These are phyloP conservation scores for Cladophialophora psammophila DNA, from an alignment of 2,329 filamentous ascomycete genomes.

Conservation along the genomic window DNA sequence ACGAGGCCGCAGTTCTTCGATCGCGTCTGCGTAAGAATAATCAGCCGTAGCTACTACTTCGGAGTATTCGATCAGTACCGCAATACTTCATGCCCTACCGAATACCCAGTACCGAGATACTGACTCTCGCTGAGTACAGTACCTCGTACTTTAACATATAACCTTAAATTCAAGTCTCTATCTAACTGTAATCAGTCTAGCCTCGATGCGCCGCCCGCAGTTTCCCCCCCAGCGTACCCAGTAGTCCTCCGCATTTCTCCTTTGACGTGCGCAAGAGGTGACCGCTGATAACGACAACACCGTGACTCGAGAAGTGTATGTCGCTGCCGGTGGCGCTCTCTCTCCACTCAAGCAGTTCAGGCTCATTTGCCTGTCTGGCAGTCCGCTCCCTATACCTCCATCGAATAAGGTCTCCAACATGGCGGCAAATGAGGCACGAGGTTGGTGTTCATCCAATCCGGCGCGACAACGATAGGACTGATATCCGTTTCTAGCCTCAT, in stretches of 20 bases:
- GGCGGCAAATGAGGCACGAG: conserved; percentile 19
- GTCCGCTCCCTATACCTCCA: not conserved
- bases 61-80: too few species aligned
- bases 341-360: not conserved
- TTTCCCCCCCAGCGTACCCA: not conserved
- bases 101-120: too few species aligned
- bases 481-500: conserved; percentile 12
- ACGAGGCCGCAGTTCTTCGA: too few species aligned
- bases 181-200: not conserved
- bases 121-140: too few species aligned
- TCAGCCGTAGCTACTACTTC: too few species aligned
- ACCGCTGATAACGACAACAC: conserved; percentile 31
- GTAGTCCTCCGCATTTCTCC: not conserved
- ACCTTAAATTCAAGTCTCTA: not conserved
- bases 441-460: not conserved
- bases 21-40: too few species aligned
- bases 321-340: not conserved
- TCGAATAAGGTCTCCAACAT: conserved; percentile 1
- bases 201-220: not conserved
- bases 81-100: too few species aligned
- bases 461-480: not conserved
- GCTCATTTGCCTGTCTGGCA: not conserved
- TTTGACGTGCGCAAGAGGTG: conserved; percentile 31
- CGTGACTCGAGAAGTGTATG: not conserved
- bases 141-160: not conserved